Conservation (phyloP, 495 filamentous ascomycete species). For the Ramalina intermedia region DNA sequence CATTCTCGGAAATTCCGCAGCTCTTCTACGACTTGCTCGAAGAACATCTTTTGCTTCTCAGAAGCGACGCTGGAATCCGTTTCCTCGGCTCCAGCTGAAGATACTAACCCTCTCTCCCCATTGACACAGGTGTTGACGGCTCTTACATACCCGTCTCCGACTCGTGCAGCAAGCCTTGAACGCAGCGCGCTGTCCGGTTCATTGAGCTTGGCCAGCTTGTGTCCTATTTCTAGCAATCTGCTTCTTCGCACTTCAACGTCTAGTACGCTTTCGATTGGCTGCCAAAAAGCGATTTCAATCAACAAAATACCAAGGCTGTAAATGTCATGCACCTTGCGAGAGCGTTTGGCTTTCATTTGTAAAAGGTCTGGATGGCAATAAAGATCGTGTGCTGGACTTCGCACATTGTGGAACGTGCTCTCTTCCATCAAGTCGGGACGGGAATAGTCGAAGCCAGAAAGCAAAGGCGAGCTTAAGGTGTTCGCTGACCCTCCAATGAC, state of each 20-base stretch:
- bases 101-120: background rate
- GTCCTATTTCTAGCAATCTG: background rate
- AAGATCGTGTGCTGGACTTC: slow-evolving; percentile 13
- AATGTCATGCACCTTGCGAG: slow-evolving; percentile 17
- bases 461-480: slow-evolving; percentile 9
- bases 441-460: slow-evolving; percentile 21
- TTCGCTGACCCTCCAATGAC: background rate
- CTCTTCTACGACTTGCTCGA: background rate
- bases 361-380: slow-evolving; percentile 20
- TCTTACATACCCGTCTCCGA: background rate
- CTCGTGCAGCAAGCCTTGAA: background rate
- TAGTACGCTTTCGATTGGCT: slow-evolving; percentile 17
- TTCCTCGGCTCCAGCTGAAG: background rate
- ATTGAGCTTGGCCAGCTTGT: background rate
- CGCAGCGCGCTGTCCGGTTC: background rate
- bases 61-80: background rate
- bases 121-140: background rate
- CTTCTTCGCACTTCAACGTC: background rate
- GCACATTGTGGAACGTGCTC: slow-evolving; percentile 5
- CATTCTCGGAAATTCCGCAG: background rate
- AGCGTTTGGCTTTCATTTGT: slow-evolving; percentile 7
- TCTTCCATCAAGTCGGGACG: slow-evolving; percentile 10
- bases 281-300: slow-evolving; percentile 19
- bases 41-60: background rate
- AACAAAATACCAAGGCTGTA: slow-evolving; percentile 20